Evolutionary conservation across 768 basidiomycete species (phyloP), one percentile per base, ranked within the genome.

Genomic region (Chalciporus piperatus): DNA sequence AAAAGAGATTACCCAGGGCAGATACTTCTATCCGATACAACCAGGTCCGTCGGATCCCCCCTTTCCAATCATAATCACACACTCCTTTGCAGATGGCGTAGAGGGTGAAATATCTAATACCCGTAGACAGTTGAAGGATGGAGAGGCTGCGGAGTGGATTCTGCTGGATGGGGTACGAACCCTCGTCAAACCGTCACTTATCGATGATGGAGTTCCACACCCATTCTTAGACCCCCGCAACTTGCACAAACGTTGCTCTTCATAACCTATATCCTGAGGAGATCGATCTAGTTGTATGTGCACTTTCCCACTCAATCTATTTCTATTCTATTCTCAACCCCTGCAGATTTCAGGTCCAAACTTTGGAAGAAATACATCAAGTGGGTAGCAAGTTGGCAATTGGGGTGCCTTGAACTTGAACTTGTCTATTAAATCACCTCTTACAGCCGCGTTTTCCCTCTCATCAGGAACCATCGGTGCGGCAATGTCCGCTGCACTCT

Each of bases 401-500:
- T 43, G 25, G 17, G 6, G 41, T 27, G 10, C 13, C n/a, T 30
- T 51, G 46, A 45, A 25, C 25, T 1, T 2, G 37, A 28, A 17
- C 14, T 7, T 4, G 45, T 41, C 59, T 58, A n/a, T n/a, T n/a
- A n/a, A 43, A 54, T 45, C 35, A 22, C 16, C 19, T 14, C 39
- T 28, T 19, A 39, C 64, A 84, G 89, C 91, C 33, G 93, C 93
- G 1, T 92, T 94, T 66, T 79, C 88, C 3, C 77, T 98, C 39
- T 93, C 92, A 1, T 94, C 91, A 25, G 95, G 95, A 2, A 98
- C 95, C 2, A 77, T 98, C 55, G 95, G 95, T 35, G 94, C 93
- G 3, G 89, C 95, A 14, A 74, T 98, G 67, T 89, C 89, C 23
- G 85, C 87, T 19, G 81, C 82, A 20, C 76, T 93, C 40, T 84